phyloP scores from a whole-genome alignment of 106 monocot species.

The Platanthera guangdongensis region DNA sequence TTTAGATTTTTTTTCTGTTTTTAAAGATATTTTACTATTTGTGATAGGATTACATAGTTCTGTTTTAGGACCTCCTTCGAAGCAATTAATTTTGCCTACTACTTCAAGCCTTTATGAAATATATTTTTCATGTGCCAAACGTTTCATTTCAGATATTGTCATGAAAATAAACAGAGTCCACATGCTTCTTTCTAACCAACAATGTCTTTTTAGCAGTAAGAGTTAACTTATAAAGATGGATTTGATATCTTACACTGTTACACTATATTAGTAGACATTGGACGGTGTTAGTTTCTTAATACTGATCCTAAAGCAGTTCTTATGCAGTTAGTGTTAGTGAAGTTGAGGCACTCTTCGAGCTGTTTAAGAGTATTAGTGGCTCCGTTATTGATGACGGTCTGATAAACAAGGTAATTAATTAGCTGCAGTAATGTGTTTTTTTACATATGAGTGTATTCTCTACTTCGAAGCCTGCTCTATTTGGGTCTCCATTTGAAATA shows the following conservation, averaged over 20 bases:
- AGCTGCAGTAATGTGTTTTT: not conserved
- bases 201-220: not conserved
- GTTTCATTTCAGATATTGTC: not conserved
- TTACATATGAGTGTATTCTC: not conserved
- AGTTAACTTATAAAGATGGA: not conserved
- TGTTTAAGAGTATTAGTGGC: constrained; percentile 87
- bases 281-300: not conserved
- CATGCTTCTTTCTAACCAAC: not conserved
- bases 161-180: not conserved
- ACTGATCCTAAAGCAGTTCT: not conserved
- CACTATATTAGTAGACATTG: not conserved
- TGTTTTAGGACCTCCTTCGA: too few species aligned
- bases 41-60: too few species aligned
- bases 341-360: constrained; percentile 80
- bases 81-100: too few species aligned
- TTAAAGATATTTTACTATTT: too few species aligned
- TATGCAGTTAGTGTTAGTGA: constrained; percentile 80
- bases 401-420: constrained; percentile 58
- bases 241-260: not conserved
- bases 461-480: not conserved
- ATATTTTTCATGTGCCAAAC: too few species aligned
- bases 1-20: too few species aligned
- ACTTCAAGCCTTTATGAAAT: too few species aligned
- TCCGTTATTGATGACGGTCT: constrained; percentile 80
- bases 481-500: not conserved